Evolutionary conservation across 2,329 filamentous ascomycete genomes (phyloP).

Genomic region (Fusarium siculi): DNA sequence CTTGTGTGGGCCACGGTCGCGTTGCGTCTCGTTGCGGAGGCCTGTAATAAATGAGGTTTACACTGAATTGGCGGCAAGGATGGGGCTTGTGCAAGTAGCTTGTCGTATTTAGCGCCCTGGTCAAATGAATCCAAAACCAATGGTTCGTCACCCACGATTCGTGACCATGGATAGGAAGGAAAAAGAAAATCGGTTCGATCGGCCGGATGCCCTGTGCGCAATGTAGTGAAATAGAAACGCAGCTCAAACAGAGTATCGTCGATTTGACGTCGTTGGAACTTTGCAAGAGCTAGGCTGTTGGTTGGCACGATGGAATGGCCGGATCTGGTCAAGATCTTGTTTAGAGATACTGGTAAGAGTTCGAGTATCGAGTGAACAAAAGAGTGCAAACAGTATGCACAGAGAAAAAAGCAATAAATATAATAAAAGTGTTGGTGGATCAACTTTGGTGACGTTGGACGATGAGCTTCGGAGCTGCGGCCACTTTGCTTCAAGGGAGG

Average conservation of each 20-base stretch:
- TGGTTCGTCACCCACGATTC: conserved; percentile 17
- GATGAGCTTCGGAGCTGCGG: conserved; percentile 19
- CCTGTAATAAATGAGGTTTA: conserved; percentile 29
- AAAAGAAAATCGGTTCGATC: background rate
- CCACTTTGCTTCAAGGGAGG: conserved; percentile 7
- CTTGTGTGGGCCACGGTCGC: conserved; percentile 40
- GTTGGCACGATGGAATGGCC: conserved; percentile 16
- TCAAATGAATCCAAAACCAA: conserved; percentile 7
- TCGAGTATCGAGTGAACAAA: conserved; percentile 5
- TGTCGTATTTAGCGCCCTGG: conserved; percentile 29
- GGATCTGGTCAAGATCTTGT: conserved; percentile 18
- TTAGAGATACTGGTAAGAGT: conserved; percentile 10
- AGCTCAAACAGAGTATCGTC: background rate
- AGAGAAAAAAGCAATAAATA: background rate
- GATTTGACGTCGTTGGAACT: conserved; percentile 17
- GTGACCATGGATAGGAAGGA: background rate
- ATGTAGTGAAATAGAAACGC: background rate
- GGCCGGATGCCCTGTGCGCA: conserved; percentile 16
- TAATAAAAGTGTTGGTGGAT: background rate
- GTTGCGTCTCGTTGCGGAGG: conserved; percentile 32
- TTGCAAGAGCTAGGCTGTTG: conserved; percentile 13
- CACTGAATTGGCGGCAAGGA: conserved; percentile 4
- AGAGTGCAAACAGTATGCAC: conserved; percentile 8
- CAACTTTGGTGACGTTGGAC: background rate
- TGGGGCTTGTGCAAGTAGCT: conserved; percentile 12